Base-by-base conservation (phyloP, 2,329 filamentous ascomycete species). In the Chrysoporthe austroafricana region DNA sequence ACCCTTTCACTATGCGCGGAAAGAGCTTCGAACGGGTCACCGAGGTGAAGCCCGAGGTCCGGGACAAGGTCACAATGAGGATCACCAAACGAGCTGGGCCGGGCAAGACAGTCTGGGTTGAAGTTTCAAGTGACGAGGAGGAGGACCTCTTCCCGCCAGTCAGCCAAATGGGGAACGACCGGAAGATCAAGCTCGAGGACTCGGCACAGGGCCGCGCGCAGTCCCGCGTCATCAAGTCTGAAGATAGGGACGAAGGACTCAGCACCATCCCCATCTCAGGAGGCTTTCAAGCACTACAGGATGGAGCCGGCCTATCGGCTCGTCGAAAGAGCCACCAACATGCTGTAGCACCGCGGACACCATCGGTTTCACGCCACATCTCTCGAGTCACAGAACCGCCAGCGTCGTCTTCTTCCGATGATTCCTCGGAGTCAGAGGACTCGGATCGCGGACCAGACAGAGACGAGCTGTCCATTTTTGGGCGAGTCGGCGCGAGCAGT, bases 171-270 rank as follows among this genome's bases (percentile, higher is more conserved):
- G 44, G 44, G 44, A 46, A 46, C 44, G 13, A n/a, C 44, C 44
- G 26, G 26, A 14, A 32, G 7, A 63, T 63, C 44, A 63, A 52
- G 18, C 7, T 36, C 9, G 46, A 63, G 32, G 14, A 39, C 6
- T 8, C 32, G 21, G 32, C 26, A 52, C 13, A 21, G 1, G 21
- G 34, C 5, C 46, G 14, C n/a, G 18, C 14, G 0, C 5, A 46
- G 4, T n/a, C 48, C 11, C 44, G n/a, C 14, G 46, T 44, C 32
- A 54, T 63, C 61, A 63, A 63, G 32, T 63, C 61, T 1, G 61
- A 63, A 14, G 46, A 63, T 6, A 14, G 26, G 13, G 44, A 63
- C 6, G 26, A 63, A 54, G 46, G 3, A 5, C 3, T 39, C 46
- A 26, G 14, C 44, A 42, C 11, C 21, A 63, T 16, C 3, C 34